Evolutionary conservation across 306 rosid genomes (phyloP), one percentile per base, ranked within the genome.

Genomic region (Hippophae rhamnoides): DNA sequence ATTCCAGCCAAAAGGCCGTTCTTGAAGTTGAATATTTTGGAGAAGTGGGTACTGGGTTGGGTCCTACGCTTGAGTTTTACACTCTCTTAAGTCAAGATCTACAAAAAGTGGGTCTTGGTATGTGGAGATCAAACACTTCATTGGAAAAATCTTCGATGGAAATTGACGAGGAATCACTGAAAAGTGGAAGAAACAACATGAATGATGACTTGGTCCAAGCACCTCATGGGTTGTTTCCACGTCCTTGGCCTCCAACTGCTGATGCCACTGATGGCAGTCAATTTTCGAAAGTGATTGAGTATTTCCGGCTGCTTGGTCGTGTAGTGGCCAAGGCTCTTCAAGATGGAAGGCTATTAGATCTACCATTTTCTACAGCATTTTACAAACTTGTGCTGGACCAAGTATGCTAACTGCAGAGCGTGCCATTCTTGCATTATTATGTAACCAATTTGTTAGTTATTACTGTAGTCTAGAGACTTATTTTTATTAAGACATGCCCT

Each of bases 1-100:
- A 93, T 75, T 86, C 97, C 38, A 93, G 95, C 83, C 99, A 93
- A 62, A 93, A 93, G 78, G 96, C 99, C 56, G 95, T 93, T 56
- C 97, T 93, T 71, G 99, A 93, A 83, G 99, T 93, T 55, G 99
- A 93, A 75, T 93, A 93, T 76, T 93, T 93, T 77, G 99, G 99
- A 66, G 99, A 93, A 78, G 99, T 93, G 72, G 99, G 99, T 57
- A 93, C 99, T 69, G 99, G 99, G 54, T 72, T 93, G 74, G 99
- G 99, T 70, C 99, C 99, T 53, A 93, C 99, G 31, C 97, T 93
- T 58, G 99, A 93, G 79, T 93, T 93, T 57, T 93, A 93, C 67
- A 93, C 99, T 43, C 97, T 93, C 69, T 68, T 93, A 72, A 93
- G 99, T 76, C 94, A 86, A n/a, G 99, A 93, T 62, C 66, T 93